A percentile compares a stretch with the other conserved stretches of the same genome.
phyloP scores from a whole-genome alignment of 768 basidiomycete genomes.

The Mycena latifolia region DNA sequence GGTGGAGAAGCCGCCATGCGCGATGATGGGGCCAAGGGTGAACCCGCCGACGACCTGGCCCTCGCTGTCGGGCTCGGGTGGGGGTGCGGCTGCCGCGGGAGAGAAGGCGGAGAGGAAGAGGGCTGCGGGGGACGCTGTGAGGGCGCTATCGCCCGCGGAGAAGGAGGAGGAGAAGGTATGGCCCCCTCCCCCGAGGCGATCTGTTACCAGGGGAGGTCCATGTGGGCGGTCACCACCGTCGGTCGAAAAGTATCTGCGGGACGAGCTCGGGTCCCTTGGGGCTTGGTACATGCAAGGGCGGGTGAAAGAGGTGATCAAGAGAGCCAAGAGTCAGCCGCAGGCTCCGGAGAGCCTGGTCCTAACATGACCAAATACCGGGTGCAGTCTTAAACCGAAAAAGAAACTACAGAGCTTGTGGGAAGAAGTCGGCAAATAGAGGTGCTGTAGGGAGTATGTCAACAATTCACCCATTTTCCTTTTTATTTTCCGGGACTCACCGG shows the following conservation, averaged over 20 bases:
- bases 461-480: too few species aligned
- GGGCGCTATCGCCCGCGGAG: background rate
- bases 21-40: slow-evolving; percentile 80
- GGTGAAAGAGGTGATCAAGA: slow-evolving; percentile 16
- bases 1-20: slow-evolving; percentile 85
- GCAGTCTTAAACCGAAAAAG: too few species aligned
- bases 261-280: slow-evolving; percentile 15
- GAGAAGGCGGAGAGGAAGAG: slow-evolving; percentile 79
- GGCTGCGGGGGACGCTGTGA: slow-evolving; percentile 73
- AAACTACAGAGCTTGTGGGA: too few species aligned
- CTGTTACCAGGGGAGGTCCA: slow-evolving; percentile 10
- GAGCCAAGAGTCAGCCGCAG: background rate
- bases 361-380: slow-evolving; percentile 19
- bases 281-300: slow-evolving; percentile 31
- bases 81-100: slow-evolving; percentile 47
- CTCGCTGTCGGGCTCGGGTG: slow-evolving; percentile 69
- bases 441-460: too few species aligned
- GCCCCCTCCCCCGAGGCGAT: background rate
- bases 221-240: slow-evolving; percentile 10
- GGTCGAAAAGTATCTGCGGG: slow-evolving; percentile 31
- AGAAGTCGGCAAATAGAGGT: too few species aligned
- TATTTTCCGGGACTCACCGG: too few species aligned
- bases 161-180: slow-evolving; percentile 10
- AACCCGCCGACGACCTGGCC: slow-evolving; percentile 79
- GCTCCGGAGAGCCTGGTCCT: background rate